Evolutionary conservation across 2,329 filamentous ascomycete species (phyloP).

Genomic region (Incumbomyces lentus): DNA sequence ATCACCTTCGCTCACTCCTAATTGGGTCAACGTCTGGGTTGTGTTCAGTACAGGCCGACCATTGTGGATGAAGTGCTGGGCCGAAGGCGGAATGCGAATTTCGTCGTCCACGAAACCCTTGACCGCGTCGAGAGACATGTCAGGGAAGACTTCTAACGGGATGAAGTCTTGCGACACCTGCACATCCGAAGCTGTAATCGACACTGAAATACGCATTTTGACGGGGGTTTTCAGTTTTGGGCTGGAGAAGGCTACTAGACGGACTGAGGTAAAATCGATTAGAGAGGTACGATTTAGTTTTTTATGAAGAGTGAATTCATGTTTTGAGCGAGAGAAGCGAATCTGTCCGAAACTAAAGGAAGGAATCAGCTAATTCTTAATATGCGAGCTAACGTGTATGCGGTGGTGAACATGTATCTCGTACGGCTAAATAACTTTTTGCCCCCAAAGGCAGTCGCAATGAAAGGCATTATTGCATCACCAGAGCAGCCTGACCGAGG

Average conservation of each 20-base stretch:
- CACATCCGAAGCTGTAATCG: slow-evolving; percentile 64
- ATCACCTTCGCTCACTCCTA: slow-evolving; percentile 75
- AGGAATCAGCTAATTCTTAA: too few species aligned
- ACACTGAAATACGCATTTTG: slow-evolving; percentile 65
- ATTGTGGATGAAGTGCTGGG: slow-evolving; percentile 84
- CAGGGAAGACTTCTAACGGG: slow-evolving; percentile 68
- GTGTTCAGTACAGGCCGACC: slow-evolving; percentile 70
- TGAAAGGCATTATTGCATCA: too few species aligned
- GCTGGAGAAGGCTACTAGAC: neutral
- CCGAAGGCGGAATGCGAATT: slow-evolving; percentile 57
- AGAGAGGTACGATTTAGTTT: too few species aligned
- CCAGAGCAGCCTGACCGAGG: too few species aligned
- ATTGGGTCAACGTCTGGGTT: slow-evolving; percentile 67
- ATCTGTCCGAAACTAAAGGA: too few species aligned
- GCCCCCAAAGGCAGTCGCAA: too few species aligned
- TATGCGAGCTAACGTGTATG: too few species aligned
- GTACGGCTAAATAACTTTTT: too few species aligned
- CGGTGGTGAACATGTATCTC: too few species aligned
- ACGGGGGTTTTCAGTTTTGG: slow-evolving; percentile 35
- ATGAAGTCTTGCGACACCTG: slow-evolving; percentile 62
- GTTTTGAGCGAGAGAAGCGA: too few species aligned
- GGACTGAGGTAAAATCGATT: too few species aligned
- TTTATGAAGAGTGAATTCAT: too few species aligned
- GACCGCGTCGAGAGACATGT: slow-evolving; percentile 73
- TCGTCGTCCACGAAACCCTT: slow-evolving; percentile 84